These are phyloP conservation scores for Gnaphalium uliginosum DNA, from an alignment of 129 eudicot genomes.

Conservation along the genomic window DNA sequence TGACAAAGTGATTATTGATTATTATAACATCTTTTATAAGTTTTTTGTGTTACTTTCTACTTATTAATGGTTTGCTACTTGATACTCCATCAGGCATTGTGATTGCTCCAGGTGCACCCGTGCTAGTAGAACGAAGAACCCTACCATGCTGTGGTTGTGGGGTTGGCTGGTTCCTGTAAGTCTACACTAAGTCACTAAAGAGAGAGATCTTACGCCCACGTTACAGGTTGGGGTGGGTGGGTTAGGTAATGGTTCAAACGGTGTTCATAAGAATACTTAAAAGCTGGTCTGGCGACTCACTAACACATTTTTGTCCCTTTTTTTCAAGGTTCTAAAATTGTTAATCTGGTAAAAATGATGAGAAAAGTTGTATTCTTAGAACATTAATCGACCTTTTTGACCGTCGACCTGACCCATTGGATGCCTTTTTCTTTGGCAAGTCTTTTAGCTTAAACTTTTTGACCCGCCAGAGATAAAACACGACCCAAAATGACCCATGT, in stretches of 20 bases:
- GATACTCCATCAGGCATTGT: conserved; percentile 52
- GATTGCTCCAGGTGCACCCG: conserved; percentile 51
- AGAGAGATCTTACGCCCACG: neutral
- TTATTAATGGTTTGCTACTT: conserved; percentile 1
- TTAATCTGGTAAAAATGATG: no score
- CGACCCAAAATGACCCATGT: neutral
- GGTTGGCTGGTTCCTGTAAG: conserved; percentile 93
- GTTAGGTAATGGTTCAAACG: neutral
- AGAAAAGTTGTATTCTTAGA: no score
- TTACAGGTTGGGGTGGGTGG: neutral
- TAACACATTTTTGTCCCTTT: no score
- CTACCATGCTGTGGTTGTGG: conserved; percentile 93
- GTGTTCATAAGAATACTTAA: neutral
- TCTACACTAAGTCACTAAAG: conserved; percentile 1
- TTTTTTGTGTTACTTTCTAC: neutral
- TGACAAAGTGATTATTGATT: neutral
- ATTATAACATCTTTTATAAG: neutral
- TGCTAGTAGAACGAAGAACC: conserved; percentile 40
- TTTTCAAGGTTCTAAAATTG: no score
- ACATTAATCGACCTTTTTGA: no score
- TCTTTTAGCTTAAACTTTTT: neutral
- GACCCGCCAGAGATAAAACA: neutral
- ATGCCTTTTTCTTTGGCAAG: neutral
- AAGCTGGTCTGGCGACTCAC: no score
- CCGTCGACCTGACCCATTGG: neutral